phyloP scores from a whole-genome alignment of 176 grass and related monocot genomes.

The Eleusine indica region DNA sequence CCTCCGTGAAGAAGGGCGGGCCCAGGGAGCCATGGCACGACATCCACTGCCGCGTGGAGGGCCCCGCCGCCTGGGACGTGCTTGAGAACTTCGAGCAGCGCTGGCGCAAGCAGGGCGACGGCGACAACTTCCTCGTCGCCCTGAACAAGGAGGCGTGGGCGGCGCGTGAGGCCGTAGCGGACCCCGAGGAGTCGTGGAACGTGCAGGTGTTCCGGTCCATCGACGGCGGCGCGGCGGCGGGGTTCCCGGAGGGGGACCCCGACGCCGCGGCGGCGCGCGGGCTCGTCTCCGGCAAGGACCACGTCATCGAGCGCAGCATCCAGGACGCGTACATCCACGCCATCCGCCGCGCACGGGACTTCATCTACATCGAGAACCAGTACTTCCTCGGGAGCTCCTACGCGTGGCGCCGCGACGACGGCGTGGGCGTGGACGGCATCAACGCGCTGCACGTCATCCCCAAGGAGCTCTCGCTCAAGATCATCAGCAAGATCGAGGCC shows the following conservation, averaged over 20 bases:
- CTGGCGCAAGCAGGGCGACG: slow-evolving; percentile 56
- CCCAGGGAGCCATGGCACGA: slow-evolving; percentile 81
- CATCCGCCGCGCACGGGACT: slow-evolving; percentile 58
- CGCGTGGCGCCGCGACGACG: slow-evolving; percentile 40
- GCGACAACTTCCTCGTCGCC: slow-evolving; percentile 23
- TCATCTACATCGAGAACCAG: slow-evolving; percentile 84
- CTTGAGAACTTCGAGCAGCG: slow-evolving; percentile 74
- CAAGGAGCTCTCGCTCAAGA: slow-evolving; percentile 70
- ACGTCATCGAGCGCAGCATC: slow-evolving; percentile 68
- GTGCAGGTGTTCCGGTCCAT: slow-evolving; percentile 70
- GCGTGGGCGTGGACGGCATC: slow-evolving; percentile 45
- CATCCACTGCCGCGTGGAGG: slow-evolving; percentile 72
- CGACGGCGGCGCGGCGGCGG: slow-evolving; percentile 48
- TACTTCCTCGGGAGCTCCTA: slow-evolving; percentile 77
- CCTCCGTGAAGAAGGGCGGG: slow-evolving; percentile 54
- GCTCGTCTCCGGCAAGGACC: slow-evolving; percentile 53
- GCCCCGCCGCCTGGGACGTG: slow-evolving; percentile 63
- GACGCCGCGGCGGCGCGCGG: slow-evolving; percentile 35
- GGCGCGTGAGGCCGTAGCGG: neutral
- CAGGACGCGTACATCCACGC: slow-evolving; percentile 80
- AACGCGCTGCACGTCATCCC: slow-evolving; percentile 70
- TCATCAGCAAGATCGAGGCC: slow-evolving; percentile 59
- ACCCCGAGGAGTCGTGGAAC: slow-evolving; percentile 50
- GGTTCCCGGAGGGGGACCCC: slow-evolving; percentile 45
- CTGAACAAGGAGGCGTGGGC: slow-evolving; percentile 7